These are phyloP conservation scores for Blastobotrys aristatus DNA, from an alignment of 1,139 yeast species.

Conservation along the genomic window DNA sequence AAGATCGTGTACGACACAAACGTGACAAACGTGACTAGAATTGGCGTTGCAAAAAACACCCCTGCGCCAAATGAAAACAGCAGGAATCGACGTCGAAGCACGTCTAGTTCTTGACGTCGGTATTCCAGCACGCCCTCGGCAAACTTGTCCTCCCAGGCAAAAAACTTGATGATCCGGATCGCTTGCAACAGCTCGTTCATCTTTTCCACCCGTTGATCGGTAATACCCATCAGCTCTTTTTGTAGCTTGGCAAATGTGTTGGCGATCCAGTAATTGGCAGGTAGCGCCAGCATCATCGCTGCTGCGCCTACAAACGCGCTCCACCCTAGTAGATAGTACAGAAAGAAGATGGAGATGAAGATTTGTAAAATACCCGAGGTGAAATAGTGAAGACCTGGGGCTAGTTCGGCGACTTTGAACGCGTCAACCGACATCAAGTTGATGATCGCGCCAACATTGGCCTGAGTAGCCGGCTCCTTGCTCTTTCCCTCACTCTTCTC, in stretches of 20 bases:
- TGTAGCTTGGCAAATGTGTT: conserved; percentile 59
- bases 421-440: conserved; percentile 96
- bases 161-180: conserved; percentile 87
- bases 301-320: conserved; percentile 79
- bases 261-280: conserved; percentile 67
- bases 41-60: conserved; percentile 76
- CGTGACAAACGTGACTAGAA: conserved; percentile 69
- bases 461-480: conserved; percentile 43
- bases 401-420: conserved; percentile 82
- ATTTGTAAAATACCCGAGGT: conserved; percentile 71
- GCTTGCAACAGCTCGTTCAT: conserved; percentile 88
- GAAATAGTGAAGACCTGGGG: conserved; percentile 81
- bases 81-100: conserved; percentile 53
- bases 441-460: conserved; percentile 86
- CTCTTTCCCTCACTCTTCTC: conserved; percentile 22
- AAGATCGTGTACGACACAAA: conserved; percentile 74
- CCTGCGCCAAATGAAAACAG: conserved; percentile 63
- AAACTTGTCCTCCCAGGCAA: conserved; percentile 93
- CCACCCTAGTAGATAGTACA: conserved; percentile 76
- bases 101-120: conserved; percentile 64
- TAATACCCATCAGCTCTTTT: conserved; percentile 63
- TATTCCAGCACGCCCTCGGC: conserved; percentile 62
- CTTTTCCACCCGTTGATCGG: conserved; percentile 88
- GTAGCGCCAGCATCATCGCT: conserved; percentile 61
- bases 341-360: conserved; percentile 55